Base-by-base conservation (phyloP, 2,329 filamentous ascomycete species). In the Diaporthe citri region DNA sequence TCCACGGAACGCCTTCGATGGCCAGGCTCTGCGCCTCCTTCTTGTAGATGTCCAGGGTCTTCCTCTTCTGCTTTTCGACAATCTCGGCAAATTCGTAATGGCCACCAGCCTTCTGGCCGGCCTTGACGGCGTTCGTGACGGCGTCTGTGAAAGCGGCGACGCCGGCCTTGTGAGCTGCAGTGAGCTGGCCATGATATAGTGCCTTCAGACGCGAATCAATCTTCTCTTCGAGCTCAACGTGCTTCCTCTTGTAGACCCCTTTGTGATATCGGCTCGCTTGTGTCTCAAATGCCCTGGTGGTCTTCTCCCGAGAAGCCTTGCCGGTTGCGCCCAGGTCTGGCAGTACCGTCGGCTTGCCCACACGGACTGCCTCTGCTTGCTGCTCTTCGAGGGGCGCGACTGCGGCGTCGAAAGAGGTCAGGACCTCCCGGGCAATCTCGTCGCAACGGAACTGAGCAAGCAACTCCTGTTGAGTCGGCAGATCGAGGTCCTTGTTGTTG, bases 381-480 rank as follows among this genome's bases (percentile, higher is more conserved):
- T 93, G 90, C 79, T 97, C 94, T 83, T 99, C 97, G 20, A 98
- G 90, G 0, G 97, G 96, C 12, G 87, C 82, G 76, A 99, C 93
- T n/a, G 91, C 88, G 71, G 92, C 88, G 80, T 99, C 97, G 79
- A 99, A 99, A 2, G 88, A 89, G 56, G 95, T 85, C 74, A 98
- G 88, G 17, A 97, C 97, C 82, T 98, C 96, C 77, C 96, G 90
- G 52, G 95, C 91, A 75, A 99, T 99, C 85, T 99, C 97, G 82
- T 99, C 97, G 83, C 97, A 99, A 78, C 97, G 92, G 87, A 98
- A 99, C 83, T 99, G 97, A 15, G 97, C 97, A 71, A 99, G 89
- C 60, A 99, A 89, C 83, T 99, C 97, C 85, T 99, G 97, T 83
- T 99, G 97, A 0, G 97, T 98, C 4, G 97, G 97, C 75, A 99